Evolutionary conservation across 352 stramenopile species (phyloP).

Genomic region (Phytophthora vignae): DNA sequence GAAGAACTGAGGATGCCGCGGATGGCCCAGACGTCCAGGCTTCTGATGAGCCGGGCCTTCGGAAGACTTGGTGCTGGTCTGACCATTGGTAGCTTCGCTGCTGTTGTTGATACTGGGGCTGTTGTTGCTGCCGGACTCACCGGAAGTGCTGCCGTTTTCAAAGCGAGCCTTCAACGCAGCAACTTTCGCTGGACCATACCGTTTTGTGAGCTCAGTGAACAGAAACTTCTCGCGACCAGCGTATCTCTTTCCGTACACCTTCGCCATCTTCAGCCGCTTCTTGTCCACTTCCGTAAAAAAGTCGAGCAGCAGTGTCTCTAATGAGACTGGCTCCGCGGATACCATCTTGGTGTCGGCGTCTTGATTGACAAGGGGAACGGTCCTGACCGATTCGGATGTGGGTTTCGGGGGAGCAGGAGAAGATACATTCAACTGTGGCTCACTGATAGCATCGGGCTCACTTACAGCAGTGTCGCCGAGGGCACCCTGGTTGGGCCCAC

Average conservation of each 20-base stretch:
- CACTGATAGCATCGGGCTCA: background rate
- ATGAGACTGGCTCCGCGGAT: slow-evolving; percentile 25
- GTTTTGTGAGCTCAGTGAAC: slow-evolving; percentile 70
- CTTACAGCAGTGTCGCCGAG: too few relatives aligned
- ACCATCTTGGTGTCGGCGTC: background rate
- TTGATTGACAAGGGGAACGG: background rate
- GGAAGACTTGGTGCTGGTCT: slow-evolving; percentile 8
- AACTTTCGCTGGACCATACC: slow-evolving; percentile 67
- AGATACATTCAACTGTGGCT: background rate
- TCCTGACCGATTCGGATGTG: background rate
- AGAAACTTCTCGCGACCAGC: slow-evolving; percentile 68
- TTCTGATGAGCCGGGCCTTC: slow-evolving; percentile 21
- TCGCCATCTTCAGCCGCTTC: slow-evolving; percentile 66
- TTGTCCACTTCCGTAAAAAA: slow-evolving; percentile 77
- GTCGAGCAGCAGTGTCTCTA: slow-evolving; percentile 66
- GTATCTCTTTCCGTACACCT: slow-evolving; percentile 76
- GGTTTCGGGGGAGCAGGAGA: background rate
- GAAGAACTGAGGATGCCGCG: slow-evolving; percentile 43
- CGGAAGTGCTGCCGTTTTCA: slow-evolving; percentile 21
- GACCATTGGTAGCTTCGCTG: slow-evolving; percentile 3
- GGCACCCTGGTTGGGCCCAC: too few relatives aligned
- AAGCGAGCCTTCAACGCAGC: slow-evolving; percentile 41
- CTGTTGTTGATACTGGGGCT: background rate
- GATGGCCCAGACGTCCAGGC: slow-evolving; percentile 31
- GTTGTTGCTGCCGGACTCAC: background rate